phyloP scores from a whole-genome alignment of 2,329 filamentous ascomycete species.

The Beauveria sp. region DNA sequence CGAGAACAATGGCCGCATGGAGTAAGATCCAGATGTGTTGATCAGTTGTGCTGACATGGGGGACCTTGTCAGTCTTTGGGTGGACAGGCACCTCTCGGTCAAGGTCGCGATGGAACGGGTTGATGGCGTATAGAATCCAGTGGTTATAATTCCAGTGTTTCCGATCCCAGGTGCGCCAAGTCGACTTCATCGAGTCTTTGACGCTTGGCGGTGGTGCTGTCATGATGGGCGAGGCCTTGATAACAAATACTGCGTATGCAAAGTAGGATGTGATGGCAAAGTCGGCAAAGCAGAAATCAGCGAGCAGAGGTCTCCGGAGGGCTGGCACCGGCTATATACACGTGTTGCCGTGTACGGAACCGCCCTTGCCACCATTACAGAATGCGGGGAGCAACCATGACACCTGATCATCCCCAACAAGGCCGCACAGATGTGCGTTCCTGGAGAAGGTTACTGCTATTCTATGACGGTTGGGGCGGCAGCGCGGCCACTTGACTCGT shows the following conservation, averaged over 20 bases:
- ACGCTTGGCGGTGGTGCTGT: not conserved
- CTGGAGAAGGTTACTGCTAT: not conserved
- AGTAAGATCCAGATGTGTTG: slow-evolving; percentile 29
- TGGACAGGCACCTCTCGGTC: slow-evolving; percentile 27
- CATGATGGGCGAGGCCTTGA: not conserved
- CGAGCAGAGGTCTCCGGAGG: not conserved
- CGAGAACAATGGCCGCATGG: slow-evolving; percentile 28
- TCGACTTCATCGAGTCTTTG: slow-evolving; percentile 30
- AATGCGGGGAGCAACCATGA: not conserved
- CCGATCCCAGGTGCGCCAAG: slow-evolving; percentile 22
- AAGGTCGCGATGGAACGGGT: slow-evolving; percentile 19
- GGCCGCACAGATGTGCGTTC: not conserved
- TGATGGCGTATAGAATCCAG: slow-evolving; percentile 23
- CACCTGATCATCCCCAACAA: not conserved
- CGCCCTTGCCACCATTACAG: not conserved
- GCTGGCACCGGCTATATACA: not conserved
- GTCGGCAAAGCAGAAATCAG: not conserved
- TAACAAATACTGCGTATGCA: not conserved
- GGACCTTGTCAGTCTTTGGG: slow-evolving; percentile 30
- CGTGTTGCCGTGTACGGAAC: not conserved
- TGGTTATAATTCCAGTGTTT: slow-evolving; percentile 22
- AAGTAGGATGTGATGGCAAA: not conserved
- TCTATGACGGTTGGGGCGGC: slow-evolving; percentile 7
- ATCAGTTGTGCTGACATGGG: slow-evolving; percentile 25
- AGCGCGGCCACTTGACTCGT: slow-evolving; percentile 2